Conservation (phyloP, 139 green algal species). For the Astrephomene gubernaculifera region DNA sequence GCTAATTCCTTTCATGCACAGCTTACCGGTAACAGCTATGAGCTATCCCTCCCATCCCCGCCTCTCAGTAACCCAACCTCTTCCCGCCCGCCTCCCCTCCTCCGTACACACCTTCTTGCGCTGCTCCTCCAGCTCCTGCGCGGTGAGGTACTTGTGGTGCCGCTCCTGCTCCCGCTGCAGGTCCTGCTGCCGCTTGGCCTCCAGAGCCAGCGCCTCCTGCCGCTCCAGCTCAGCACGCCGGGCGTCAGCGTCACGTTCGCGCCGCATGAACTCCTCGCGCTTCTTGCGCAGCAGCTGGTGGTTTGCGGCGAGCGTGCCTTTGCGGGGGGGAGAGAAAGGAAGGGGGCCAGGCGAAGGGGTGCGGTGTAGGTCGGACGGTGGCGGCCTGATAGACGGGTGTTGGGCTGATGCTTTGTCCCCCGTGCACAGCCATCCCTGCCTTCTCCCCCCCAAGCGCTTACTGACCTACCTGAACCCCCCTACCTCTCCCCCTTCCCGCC, state of each 20-base stretch:
- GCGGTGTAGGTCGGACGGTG: background rate
- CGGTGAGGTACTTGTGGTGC: conserved; percentile 65
- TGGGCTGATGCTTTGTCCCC: background rate
- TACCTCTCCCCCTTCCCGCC: too few species aligned
- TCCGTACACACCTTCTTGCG: conserved; percentile 55
- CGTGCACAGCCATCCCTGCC: background rate
- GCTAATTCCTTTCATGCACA: too few species aligned
- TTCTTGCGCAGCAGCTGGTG: conserved; percentile 61
- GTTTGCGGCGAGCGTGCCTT: conserved; percentile 61
- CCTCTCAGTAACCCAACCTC: background rate
- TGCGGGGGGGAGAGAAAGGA: background rate
- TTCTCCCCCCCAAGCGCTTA: background rate
- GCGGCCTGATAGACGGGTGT: background rate
- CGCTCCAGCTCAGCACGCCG: conserved; percentile 47
- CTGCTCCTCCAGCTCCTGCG: conserved; percentile 60
- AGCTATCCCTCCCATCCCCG: too few species aligned
- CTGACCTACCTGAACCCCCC: background rate
- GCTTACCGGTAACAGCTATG: too few species aligned
- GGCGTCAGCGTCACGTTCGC: conserved; percentile 53
- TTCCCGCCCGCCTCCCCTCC: conserved; percentile 24
- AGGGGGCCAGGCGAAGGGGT: background rate
- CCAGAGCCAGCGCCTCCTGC: conserved; percentile 36
- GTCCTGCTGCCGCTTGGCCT: conserved; percentile 49
- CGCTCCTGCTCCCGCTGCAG: conserved; percentile 51
- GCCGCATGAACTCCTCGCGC: conserved; percentile 61